phyloP scores from a whole-genome alignment of 2,329 filamentous ascomycete species.

The Apiospora kogelbergensis region DNA sequence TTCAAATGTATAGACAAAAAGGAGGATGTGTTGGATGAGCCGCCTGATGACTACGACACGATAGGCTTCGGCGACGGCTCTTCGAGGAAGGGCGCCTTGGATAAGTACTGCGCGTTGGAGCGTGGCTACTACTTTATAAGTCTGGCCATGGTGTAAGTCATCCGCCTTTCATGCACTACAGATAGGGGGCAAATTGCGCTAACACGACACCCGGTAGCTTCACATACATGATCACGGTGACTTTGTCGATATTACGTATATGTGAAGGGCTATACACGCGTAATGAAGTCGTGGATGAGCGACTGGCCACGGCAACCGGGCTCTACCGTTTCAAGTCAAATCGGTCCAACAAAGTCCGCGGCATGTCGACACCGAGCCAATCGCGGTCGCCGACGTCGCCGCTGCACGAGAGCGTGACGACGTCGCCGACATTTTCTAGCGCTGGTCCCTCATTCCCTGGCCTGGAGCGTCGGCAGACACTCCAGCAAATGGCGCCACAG shows the following conservation, averaged over 20 bases:
- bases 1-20: conserved; percentile 7
- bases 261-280: conserved; percentile 29
- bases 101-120: conserved; percentile 32
- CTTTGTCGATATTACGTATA: conserved; percentile 29
- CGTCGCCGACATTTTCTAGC: conserved; percentile 4
- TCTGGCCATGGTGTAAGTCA: conserved; percentile 30
- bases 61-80: conserved; percentile 31
- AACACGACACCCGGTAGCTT: conserved; percentile 21
- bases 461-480: neutral
- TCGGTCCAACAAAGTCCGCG: conserved; percentile 16
- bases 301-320: conserved; percentile 24
- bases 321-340: conserved; percentile 26
- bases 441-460: neutral
- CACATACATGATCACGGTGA: conserved; percentile 28
- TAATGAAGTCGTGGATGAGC: conserved; percentile 23
- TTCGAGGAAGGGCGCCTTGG: conserved; percentile 25
- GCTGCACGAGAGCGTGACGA: neutral
- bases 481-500: neutral
- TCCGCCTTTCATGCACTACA: conserved; percentile 5
- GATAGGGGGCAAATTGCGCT: neutral
- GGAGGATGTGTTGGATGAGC: conserved; percentile 16
- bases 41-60: conserved; percentile 25
- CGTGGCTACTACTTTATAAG: conserved; percentile 33
- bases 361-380: conserved; percentile 16
- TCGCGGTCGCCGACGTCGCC: conserved; percentile 8